A percentile compares a stretch with the other conserved stretches of the same genome.
Conservation (phyloP, 2,329 filamentous ascomycete species). For the Trichophyton benhamiae region DNA sequence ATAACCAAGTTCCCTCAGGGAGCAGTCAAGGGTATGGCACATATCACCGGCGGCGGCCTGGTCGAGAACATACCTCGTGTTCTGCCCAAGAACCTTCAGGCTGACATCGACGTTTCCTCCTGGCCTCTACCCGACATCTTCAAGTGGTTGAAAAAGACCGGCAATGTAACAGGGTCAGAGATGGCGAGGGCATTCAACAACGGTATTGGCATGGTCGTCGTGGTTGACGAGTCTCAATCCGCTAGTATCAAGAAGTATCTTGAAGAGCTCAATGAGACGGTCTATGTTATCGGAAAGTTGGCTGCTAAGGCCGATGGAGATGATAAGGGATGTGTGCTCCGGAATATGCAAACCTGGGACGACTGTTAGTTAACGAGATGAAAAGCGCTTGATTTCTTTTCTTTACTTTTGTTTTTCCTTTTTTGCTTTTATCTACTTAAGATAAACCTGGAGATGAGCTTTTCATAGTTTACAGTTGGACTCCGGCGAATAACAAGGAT, state of each 20-base stretch:
- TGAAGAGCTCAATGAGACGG: slow-evolving; percentile 58
- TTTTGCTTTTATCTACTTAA: background rate
- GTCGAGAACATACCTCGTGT: slow-evolving; percentile 90
- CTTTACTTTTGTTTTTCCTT: background rate
- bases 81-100: slow-evolving; percentile 66
- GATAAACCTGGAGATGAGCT: too few species aligned
- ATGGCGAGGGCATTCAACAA: slow-evolving; percentile 93
- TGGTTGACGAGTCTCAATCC: slow-evolving; percentile 55
- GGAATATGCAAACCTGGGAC: slow-evolving; percentile 43
- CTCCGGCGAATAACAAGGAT: too few species aligned
- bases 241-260: slow-evolving; percentile 50
- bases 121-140: slow-evolving; percentile 75
- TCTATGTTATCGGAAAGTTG: slow-evolving; percentile 63
- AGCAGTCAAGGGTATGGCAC: slow-evolving; percentile 74
- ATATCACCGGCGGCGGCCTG: slow-evolving; percentile 92
- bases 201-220: slow-evolving; percentile 85
- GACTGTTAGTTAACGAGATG: slow-evolving; percentile 1
- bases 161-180: slow-evolving; percentile 60
- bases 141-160: slow-evolving; percentile 65
- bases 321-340: slow-evolving; percentile 50
- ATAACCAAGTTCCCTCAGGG: slow-evolving; percentile 26
- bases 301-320: slow-evolving; percentile 41
- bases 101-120: slow-evolving; percentile 61
- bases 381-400: background rate
- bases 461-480: too few species aligned